A percentile compares a stretch with the other conserved stretches of the same genome.
These are phyloP conservation scores for Melaleuca quinquenervia DNA, from an alignment of 345 rosid genomes.

Conservation along the genomic window DNA sequence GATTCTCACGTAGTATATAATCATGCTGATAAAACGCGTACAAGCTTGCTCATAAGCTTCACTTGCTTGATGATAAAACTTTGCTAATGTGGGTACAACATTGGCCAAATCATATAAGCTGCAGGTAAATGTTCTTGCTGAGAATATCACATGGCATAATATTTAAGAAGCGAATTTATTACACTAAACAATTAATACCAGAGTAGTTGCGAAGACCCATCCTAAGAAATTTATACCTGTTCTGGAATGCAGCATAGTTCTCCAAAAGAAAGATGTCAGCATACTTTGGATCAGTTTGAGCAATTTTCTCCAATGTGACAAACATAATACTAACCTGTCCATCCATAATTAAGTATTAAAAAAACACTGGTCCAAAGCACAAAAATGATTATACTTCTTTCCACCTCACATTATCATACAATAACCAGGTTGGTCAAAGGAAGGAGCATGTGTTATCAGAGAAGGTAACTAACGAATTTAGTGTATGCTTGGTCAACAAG, in stretches of 20 bases:
- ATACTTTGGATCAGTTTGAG: slow-evolving; percentile 88
- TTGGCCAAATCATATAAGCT: slow-evolving; percentile 97
- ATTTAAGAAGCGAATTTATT: not conserved
- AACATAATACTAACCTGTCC: slow-evolving; percentile 92
- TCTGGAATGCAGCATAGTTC: slow-evolving; percentile 98
- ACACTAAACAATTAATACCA: not conserved
- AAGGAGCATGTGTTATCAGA: not conserved
- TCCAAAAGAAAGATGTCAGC: slow-evolving; percentile 87
- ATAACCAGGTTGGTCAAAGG: not conserved
- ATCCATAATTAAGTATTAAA: slow-evolving; percentile 1
- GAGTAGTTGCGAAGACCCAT: not conserved
- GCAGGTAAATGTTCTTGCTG: slow-evolving; percentile 22
- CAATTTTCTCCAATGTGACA: slow-evolving; percentile 85
- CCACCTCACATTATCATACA: not conserved
- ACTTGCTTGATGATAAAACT: slow-evolving; percentile 98
- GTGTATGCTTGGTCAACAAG: slow-evolving; percentile 96
- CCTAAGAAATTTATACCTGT: slow-evolving; percentile 35
- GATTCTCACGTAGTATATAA: slow-evolving; percentile 75
- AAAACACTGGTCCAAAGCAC: not conserved
- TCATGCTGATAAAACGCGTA: slow-evolving; percentile 91
- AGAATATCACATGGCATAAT: not conserved
- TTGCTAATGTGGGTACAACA: slow-evolving; percentile 91
- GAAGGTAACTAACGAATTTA: slow-evolving; percentile 65
- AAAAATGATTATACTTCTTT: not conserved
- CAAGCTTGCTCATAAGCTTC: slow-evolving; percentile 99